These are phyloP conservation scores for Enteropsectra breve DNA, from an alignment of 371 early-diverging fungal species.

Conservation along the genomic window DNA sequence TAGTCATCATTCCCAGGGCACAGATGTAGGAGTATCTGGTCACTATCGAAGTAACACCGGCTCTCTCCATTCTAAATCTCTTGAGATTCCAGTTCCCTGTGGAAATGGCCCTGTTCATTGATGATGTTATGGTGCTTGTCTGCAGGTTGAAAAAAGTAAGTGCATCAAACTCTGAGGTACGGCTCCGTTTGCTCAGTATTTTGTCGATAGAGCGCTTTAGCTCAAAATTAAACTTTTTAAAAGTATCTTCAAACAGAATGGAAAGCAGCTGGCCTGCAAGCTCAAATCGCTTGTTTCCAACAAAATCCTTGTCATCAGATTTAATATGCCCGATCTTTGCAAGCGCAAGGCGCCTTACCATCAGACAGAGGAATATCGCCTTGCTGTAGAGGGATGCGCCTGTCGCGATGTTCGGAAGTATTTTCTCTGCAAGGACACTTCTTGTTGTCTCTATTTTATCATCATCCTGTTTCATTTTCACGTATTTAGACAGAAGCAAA, in stretches of 20 bases:
- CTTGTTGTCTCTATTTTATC: slow-evolving; percentile 72
- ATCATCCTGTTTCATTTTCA: slow-evolving; percentile 38
- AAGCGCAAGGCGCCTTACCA: slow-evolving; percentile 85
- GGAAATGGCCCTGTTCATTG: slow-evolving; percentile 85
- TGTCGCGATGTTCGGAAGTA: slow-evolving; percentile 87
- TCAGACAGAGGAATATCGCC: slow-evolving; percentile 82
- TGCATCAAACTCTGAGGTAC: slow-evolving; percentile 86
- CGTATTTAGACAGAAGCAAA: slow-evolving; percentile 29
- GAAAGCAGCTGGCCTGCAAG: slow-evolving; percentile 85
- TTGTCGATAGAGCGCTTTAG: slow-evolving; percentile 69
- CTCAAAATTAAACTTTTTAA: slow-evolving; percentile 86
- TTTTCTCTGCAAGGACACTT: slow-evolving; percentile 75
- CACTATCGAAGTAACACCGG: slow-evolving; percentile 94
- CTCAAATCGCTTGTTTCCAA: slow-evolving; percentile 98
- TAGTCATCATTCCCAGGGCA: slow-evolving; percentile 96
- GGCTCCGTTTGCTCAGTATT: slow-evolving; percentile 75
- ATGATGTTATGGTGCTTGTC: slow-evolving; percentile 79
- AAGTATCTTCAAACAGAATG: slow-evolving; percentile 95
- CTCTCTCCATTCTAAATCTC: slow-evolving; percentile 99
- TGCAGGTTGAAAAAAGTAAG: slow-evolving; percentile 70
- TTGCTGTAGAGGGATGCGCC: slow-evolving; percentile 66
- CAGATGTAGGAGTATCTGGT: slow-evolving; percentile 86
- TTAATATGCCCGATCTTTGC: slow-evolving; percentile 69
- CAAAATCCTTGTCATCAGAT: slow-evolving; percentile 95
- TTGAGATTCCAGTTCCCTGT: slow-evolving; percentile 98